Base-by-base conservation (phyloP, 352 stramenopile genomes). In the Globisporangium spinosum region DNA sequence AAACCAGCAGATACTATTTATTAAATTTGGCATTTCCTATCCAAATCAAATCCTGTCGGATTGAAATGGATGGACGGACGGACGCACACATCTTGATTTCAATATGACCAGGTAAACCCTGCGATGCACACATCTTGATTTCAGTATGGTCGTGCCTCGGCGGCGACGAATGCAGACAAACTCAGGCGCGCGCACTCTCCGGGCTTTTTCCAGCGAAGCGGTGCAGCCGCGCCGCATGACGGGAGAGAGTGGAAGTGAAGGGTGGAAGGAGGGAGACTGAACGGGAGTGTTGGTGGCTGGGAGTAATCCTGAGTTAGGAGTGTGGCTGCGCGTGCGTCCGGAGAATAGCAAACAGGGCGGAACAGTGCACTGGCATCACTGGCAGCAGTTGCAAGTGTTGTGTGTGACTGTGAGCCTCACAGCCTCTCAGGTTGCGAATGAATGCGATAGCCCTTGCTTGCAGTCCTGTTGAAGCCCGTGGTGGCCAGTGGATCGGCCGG, bases 21-120 rank as follows among this genome's bases (percentile, higher is more conserved):
- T 32, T 32, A 49, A 49, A 5, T 10, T 10, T 45, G 38, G 3
- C 12, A 45, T 45, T 20, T 20, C 12, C 47, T n/a, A 55, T 55
- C 47, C 47, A 34, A 32, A 57, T 57, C 51, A 57, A 57, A 57
- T 57, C 51, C 51, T 32, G 15, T 45, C 10, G 51, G 12, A n/a
- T 45, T 45, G 12, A 32, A 27, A 57, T 57, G 51, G 27, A 25
- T 57, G 51, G 51, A 57, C 51, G 22, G 6, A 57, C 51, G 3
- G 29, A 32, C 4, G 29, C 29, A 32, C 27, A 32, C 29, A 32
- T 32, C 4, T 32, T 32, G 29, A 32, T 32, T 32, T 32, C 29
- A 32, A 32, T 32, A 25, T 32, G 22, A n/a, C n/a, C 10, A 25
- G 23, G 45, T 22, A 15, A 27, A 27, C 17, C n/a, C 47, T 43